A percentile compares a stretch with the other conserved stretches of the same genome.
Conservation (phyloP, 208 protist species). For the Trypanosoma brucei region DNA sequence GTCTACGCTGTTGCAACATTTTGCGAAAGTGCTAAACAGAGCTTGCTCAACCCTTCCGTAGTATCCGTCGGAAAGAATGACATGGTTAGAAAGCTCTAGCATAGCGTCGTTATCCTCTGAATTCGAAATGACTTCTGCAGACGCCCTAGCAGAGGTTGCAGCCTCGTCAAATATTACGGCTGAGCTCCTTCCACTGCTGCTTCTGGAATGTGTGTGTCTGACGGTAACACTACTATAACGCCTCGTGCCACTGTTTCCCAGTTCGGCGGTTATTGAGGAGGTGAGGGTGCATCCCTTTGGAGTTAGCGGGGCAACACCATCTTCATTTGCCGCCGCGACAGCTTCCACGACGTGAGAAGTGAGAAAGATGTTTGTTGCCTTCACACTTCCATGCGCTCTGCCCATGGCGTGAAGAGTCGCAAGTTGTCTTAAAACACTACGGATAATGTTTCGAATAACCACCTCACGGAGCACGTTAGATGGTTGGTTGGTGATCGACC, state of each 20-base stretch:
- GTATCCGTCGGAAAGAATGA: constrained; percentile 50
- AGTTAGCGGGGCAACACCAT: neutral
- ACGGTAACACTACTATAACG: neutral
- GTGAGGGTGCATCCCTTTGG: neutral
- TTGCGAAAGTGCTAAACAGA: constrained; percentile 19
- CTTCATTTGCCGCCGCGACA: neutral
- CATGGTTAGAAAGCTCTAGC: constrained; percentile 44
- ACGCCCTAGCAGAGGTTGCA: neutral
- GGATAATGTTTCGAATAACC: constrained; percentile 63
- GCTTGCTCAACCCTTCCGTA: constrained; percentile 31
- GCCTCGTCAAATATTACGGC: neutral
- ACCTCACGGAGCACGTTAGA: constrained; percentile 47
- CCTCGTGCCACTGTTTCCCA: neutral
- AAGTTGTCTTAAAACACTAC: constrained; percentile 47
- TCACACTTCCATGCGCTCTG: constrained; percentile 55
- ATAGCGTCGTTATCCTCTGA: constrained; percentile 12
- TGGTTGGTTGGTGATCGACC: constrained; percentile 22
- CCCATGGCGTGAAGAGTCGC: constrained; percentile 43
- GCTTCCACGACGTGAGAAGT: constrained; percentile 37
- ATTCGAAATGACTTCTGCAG: neutral
- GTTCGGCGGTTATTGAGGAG: neutral
- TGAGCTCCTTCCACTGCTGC: neutral
- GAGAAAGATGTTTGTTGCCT: constrained; percentile 71
- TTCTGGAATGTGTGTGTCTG: neutral
- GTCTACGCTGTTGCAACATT: neutral